A percentile compares a stretch with the other conserved stretches of the same genome.
Evolutionary conservation across 257 asterid species (phyloP).

Genomic region (Solanum sejunctum): DNA sequence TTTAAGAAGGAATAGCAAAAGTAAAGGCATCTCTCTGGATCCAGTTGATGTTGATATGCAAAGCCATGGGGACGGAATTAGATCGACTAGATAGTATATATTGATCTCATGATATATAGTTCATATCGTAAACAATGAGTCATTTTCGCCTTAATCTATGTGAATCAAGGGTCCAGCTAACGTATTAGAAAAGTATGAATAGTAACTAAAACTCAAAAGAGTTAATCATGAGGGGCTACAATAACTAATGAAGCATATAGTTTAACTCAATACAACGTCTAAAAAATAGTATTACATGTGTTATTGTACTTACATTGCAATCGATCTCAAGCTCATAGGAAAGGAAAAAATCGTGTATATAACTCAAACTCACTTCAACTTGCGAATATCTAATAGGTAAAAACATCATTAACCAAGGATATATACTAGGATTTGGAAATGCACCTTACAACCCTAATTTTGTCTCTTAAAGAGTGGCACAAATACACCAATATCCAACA

Average conservation of each 20-base stretch:
- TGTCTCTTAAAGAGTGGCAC: neutral
- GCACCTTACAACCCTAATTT: neutral
- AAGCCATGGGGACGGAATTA: no score
- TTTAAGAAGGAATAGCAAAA: no score
- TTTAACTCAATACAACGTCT: neutral
- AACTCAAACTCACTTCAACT: neutral
- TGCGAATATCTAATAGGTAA: neutral
- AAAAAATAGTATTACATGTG: neutral
- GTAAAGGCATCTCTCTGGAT: no score
- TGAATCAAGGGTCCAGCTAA: neutral
- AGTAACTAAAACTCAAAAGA: neutral
- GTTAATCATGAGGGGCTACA: neutral
- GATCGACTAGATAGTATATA: no score
- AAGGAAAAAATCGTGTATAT: neutral
- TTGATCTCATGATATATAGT: no score
- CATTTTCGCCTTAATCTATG: neutral
- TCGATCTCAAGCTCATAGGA: no score
- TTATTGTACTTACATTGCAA: no score
- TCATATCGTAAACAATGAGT: neutral
- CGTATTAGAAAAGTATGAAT: neutral
- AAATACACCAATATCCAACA: neutral
- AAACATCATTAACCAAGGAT: neutral
- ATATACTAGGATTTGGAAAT: neutral
- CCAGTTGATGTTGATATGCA: no score
- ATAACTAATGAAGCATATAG: neutral